phyloP scores from a whole-genome alignment of 2,329 filamentous ascomycete species.

The Neoscytalidium dimidiatum region DNA sequence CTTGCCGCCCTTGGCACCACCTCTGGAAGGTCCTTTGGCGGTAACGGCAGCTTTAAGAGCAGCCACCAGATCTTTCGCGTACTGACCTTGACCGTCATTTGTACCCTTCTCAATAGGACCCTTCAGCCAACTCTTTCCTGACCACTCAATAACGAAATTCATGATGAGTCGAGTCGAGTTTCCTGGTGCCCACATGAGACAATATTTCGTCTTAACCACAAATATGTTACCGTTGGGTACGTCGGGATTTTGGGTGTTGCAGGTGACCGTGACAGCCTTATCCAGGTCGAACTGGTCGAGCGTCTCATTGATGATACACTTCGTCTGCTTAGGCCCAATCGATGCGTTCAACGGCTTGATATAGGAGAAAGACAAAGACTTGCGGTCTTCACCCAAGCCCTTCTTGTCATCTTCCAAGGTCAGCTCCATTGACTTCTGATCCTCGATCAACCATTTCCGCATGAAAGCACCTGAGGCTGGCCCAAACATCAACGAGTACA shows the following conservation, averaged over 20 bases:
- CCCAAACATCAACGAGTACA: conserved; percentile 88
- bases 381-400: conserved; percentile 73
- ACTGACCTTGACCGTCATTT: conserved; percentile 82
- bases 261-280: conserved; percentile 78
- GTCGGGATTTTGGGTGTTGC: conserved; percentile 87
- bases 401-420: conserved; percentile 81
- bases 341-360: conserved; percentile 84
- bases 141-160: conserved; percentile 93
- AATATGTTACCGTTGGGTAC: conserved; percentile 94
- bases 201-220: conserved; percentile 89
- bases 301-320: conserved; percentile 84
- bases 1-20: conserved; percentile 48
- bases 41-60: conserved; percentile 73
- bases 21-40: conserved; percentile 59
- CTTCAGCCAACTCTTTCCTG: conserved; percentile 96
- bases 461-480: conserved; percentile 78
- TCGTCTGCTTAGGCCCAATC: conserved; percentile 92
- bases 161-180: conserved; percentile 84
- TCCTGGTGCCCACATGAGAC: conserved; percentile 85
- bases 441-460: conserved; percentile 78
- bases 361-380: conserved; percentile 75
- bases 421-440: conserved; percentile 88
- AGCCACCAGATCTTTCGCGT: conserved; percentile 77
- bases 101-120: conserved; percentile 95
- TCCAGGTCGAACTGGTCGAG: conserved; percentile 86